Evolutionary conservation across 345 rosid species (phyloP).

Genomic region (Euclidium syriacum): DNA sequence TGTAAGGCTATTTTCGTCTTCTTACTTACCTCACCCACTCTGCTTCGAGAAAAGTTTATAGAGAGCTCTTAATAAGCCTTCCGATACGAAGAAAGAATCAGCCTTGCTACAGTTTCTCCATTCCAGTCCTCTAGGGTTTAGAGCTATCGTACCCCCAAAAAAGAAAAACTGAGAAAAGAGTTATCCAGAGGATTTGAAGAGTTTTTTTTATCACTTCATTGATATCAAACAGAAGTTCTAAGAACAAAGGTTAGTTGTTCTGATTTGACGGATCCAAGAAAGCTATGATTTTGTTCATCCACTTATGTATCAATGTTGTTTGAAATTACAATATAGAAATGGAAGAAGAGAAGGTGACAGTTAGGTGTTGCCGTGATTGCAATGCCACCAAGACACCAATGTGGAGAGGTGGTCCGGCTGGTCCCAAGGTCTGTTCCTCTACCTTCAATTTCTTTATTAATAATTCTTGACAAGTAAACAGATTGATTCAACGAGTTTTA

Average conservation of each 20-base stretch:
- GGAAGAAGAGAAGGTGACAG: constrained; percentile 29
- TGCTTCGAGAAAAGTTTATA: not conserved
- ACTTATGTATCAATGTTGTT: not conserved
- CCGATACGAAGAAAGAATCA: not conserved
- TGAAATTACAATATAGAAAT: constrained; percentile 19
- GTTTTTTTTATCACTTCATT: constrained; percentile 5
- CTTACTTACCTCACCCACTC: not conserved
- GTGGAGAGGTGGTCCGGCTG: constrained; percentile 91
- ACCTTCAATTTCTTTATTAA: not conserved
- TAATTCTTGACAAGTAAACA: not conserved
- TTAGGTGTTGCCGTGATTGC: constrained; percentile 60
- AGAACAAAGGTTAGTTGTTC: constrained; percentile 8
- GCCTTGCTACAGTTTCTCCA: constrained; percentile 1
- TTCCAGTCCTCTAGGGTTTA: not conserved
- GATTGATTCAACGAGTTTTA: not conserved
- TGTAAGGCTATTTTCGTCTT: not conserved
- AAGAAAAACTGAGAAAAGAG: not conserved
- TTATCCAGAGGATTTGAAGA: not conserved
- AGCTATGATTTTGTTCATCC: not conserved
- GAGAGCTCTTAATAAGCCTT: not conserved
- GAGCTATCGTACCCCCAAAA: not conserved
- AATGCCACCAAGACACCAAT: constrained; percentile 77
- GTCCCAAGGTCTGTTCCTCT: constrained; percentile 60
- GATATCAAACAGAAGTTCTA: not conserved
- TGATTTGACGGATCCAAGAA: not conserved